A percentile compares a stretch with the other conserved stretches of the same genome.
phyloP scores from a whole-genome alignment of 106 monocot species.

The Acanthochlamys bracteata region DNA sequence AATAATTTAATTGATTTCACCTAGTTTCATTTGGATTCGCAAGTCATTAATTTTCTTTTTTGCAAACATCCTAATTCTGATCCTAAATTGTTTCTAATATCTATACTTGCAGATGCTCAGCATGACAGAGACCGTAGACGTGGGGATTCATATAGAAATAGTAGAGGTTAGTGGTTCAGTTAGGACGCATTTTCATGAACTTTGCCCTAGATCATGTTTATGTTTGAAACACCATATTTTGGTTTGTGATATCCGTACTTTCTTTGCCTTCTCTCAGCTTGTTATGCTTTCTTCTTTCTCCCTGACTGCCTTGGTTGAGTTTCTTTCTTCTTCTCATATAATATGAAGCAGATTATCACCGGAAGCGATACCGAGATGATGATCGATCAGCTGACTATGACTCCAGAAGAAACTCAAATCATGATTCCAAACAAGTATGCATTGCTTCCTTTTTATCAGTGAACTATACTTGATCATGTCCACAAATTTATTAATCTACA shows the following conservation, averaged over 20 bases:
- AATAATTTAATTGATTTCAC: too few relatives aligned
- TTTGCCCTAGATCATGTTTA: not conserved
- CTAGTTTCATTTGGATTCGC: not conserved
- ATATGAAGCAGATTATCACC: slow-evolving; percentile 36
- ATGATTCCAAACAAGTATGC: slow-evolving; percentile 52
- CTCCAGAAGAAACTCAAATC: slow-evolving; percentile 31
- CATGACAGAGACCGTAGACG: slow-evolving; percentile 34
- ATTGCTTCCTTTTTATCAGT: not conserved
- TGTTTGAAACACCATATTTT: too few relatives aligned
- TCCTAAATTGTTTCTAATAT: not conserved
- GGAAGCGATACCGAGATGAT: slow-evolving; percentile 71
- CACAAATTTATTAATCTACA: not conserved
- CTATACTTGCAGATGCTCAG: slow-evolving; percentile 54
- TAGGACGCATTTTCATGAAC: not conserved
- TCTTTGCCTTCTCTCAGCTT: not conserved
- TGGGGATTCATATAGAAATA: slow-evolving; percentile 42
- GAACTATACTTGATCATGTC: not conserved
- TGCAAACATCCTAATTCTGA: not conserved
- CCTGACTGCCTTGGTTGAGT: not conserved
- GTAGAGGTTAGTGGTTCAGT: slow-evolving; percentile 31
- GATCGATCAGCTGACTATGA: slow-evolving; percentile 53
- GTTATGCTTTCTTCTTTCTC: not conserved
- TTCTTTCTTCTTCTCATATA: not conserved
- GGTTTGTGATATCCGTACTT: too few relatives aligned
- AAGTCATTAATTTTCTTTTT: not conserved